A percentile compares a stretch with the other conserved stretches of the same genome.
These are phyloP conservation scores for Cordyceps tenuipes DNA, from an alignment of 2,329 filamentous ascomycete genomes.

Conservation along the genomic window DNA sequence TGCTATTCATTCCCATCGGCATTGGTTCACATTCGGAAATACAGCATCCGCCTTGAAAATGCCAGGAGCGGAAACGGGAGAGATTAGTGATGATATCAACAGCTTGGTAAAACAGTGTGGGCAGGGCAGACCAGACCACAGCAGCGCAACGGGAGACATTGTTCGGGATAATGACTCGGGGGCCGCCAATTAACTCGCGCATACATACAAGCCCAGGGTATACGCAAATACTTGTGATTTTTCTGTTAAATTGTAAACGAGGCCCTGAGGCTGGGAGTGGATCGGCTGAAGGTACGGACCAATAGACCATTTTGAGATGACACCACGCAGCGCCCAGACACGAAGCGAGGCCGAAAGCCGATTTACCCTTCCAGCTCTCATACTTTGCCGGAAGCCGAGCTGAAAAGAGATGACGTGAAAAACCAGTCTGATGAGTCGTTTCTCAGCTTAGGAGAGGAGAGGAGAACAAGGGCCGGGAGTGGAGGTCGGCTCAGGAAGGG, in stretches of 20 bases:
- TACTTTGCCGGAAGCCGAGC: neutral
- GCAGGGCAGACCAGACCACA: too few species aligned
- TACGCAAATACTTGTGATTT: too few species aligned
- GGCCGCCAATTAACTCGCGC: too few species aligned
- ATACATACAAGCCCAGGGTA: too few species aligned
- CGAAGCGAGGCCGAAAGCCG: neutral
- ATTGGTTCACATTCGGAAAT: neutral
- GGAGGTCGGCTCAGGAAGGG: slow-evolving; percentile 3
- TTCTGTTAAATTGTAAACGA: too few species aligned
- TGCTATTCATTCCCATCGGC: too few species aligned
- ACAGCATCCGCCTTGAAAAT: neutral
- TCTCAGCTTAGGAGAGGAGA: neutral
- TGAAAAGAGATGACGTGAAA: neutral
- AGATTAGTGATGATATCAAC: too few species aligned
- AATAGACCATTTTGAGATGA: neutral
- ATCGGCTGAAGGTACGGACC: neutral
- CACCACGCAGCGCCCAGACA: neutral
- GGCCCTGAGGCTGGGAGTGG: neutral
- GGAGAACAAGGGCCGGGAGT: neutral
- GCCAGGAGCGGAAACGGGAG: neutral
- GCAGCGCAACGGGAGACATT: too few species aligned
- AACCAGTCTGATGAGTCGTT: slow-evolving; percentile 5
- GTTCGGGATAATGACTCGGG: too few species aligned
- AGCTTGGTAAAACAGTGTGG: too few species aligned
- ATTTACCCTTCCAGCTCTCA: neutral